Base-by-base conservation (phyloP, 2,329 filamentous ascomycete species). In the Albophoma yamanashiensis region DNA sequence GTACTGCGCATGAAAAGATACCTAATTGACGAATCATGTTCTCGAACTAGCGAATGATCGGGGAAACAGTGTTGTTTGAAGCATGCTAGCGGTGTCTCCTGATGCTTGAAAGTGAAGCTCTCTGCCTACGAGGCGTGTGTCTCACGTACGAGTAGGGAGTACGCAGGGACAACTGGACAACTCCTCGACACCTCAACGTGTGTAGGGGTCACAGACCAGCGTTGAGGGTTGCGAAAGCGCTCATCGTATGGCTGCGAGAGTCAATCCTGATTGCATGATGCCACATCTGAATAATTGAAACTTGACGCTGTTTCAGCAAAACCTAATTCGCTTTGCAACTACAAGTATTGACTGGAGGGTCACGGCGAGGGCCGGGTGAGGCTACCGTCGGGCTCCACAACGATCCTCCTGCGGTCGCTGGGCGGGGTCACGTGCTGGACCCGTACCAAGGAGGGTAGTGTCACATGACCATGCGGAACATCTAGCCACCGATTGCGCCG, bases 391-490 rank as follows among this genome's bases (percentile, higher is more conserved):
- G 45, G 45, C 45, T 31, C 45, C 45, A 50, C 45, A 31, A 5
- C 25, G 45, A 20, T 31, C 45, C 45, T 31, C 14, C 14, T 15
- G 11, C n/a, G 22, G 45, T 27, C 12, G 45, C 56, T 53, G 11
- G 22, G 1, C 22, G 2, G 1, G 22, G 34, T 58, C 59, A 63
- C 55, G 56, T 63, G 59, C 38, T 2, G 15, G 2, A 4, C 15
- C 0, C 2, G 3, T n/a, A 15, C 0, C 14, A 31, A 27, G 40
- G 47, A 68, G 67, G 66, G 68, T 66, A 65, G n/a, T 12, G 47
- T 69, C 71, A 74, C 71, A 64, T 74, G 72, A 71, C 58, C 59
- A 45, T 59, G 60, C 50, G 62, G 63, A 61, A 62, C 58, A 62
- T 62, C 61, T 61, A 64, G 64, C 64, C 59, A 64, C 61, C 65